Percentiles rank a stretch among this genome's conserved stretches.
Conservation (phyloP, 208 protist genomes). For the Acanthamoeba quina region DNA sequence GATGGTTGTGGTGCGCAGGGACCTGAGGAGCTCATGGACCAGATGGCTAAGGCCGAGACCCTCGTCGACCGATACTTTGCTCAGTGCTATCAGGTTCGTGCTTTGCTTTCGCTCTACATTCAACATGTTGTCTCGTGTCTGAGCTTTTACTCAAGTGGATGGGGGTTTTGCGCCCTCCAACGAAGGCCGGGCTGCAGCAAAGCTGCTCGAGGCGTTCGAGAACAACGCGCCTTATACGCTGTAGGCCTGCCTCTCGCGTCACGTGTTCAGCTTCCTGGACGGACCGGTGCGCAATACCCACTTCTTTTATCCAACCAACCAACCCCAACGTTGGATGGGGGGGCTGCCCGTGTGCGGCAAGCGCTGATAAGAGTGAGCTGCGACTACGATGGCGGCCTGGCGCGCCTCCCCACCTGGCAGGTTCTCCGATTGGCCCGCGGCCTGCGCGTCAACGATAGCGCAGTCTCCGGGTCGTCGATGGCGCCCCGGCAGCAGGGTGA, state of each 20-base stretch:
- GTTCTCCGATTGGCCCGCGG: neutral
- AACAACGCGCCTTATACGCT: neutral
- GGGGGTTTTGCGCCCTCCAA: neutral
- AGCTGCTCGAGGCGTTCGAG: conserved; percentile 3
- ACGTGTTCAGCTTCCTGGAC: neutral
- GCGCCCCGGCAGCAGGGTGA: too few relatives aligned
- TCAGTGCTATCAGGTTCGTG: neutral
- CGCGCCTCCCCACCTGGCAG: neutral
- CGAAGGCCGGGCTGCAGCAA: neutral
- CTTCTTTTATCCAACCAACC: neutral
- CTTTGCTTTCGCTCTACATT: too few relatives aligned
- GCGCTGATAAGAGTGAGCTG: too few relatives aligned
- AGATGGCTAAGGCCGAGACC: neutral
- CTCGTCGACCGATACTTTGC: conserved; percentile 37
- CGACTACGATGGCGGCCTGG: neutral
- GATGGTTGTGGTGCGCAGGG: neutral
- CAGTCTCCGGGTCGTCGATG: neutral
- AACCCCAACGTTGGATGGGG: too few relatives aligned
- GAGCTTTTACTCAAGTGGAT: neutral
- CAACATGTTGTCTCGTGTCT: neutral
- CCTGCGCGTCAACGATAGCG: neutral
- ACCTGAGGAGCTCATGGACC: conserved; percentile 24
- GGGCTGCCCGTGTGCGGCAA: neutral
- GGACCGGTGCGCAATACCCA: neutral
- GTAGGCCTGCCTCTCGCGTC: neutral